Percentiles rank a stretch among this genome's conserved stretches.
Conservation (phyloP, 306 rosid genomes). For the Quillaja saponaria region DNA sequence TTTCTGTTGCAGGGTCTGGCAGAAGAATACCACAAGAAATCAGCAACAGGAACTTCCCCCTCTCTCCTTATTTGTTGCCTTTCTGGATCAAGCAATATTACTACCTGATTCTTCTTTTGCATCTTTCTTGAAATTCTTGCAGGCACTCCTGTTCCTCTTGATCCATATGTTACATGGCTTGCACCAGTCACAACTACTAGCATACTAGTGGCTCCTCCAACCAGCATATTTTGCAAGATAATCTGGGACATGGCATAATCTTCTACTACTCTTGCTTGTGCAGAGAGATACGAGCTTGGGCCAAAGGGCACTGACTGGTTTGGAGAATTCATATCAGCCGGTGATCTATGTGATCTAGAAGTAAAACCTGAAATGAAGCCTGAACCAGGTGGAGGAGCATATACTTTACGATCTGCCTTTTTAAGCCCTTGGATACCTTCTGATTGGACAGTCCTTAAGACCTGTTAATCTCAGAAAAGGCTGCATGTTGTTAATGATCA, state of each 20-base stretch:
- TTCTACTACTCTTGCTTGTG: constrained; percentile 87
- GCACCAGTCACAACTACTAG: constrained; percentile 90
- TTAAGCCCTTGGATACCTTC: constrained; percentile 89
- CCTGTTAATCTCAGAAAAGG: constrained; percentile 44
- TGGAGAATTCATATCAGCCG: constrained; percentile 50
- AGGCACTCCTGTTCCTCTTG: constrained; percentile 87
- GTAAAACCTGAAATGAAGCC: constrained; percentile 84
- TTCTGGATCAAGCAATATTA: constrained; percentile 89
- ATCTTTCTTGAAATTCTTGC: constrained; percentile 86
- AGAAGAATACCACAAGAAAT: constrained; percentile 96
- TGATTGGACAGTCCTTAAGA: constrained; percentile 84
- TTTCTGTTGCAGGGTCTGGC: constrained; percentile 90
- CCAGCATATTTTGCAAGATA: constrained; percentile 59
- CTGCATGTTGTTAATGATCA: not conserved
- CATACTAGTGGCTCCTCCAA: constrained; percentile 71
- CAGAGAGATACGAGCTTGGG: constrained; percentile 87
- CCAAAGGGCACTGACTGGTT: constrained; percentile 69
- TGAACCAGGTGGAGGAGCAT: constrained; percentile 95
- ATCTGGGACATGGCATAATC: constrained; percentile 81
- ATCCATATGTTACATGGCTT: constrained; percentile 81
- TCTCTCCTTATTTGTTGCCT: constrained; percentile 81
- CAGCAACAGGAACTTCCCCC: constrained; percentile 96
- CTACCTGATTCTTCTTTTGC: constrained; percentile 89
- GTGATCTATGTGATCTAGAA: constrained; percentile 59
- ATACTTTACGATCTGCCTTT: constrained; percentile 69